These are phyloP conservation scores for Spirogloea muscicola DNA, from an alignment of 139 green algal genomes.

Conservation along the genomic window DNA sequence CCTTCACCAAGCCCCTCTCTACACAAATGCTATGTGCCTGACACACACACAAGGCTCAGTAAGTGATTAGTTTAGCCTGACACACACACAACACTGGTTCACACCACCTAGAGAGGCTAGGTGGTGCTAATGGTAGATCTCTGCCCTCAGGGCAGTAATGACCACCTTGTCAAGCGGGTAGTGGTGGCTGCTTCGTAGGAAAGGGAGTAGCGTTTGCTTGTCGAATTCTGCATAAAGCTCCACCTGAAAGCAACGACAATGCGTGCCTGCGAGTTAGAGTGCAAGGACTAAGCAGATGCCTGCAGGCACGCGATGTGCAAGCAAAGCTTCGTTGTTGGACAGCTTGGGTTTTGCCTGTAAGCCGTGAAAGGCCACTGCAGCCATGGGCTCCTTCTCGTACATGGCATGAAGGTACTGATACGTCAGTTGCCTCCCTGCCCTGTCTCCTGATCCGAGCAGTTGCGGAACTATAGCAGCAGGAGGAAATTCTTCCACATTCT, in stretches of 20 bases:
- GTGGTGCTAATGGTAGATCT: too few species aligned
- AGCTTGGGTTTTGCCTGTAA: conserved; percentile 21
- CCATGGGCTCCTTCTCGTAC: conserved; percentile 14
- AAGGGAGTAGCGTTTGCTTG: conserved; percentile 66
- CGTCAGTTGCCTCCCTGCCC: background rate
- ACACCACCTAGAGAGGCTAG: too few species aligned
- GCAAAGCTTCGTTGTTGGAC: too few species aligned
- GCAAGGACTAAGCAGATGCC: too few species aligned
- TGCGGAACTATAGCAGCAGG: background rate
- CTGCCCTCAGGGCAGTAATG: too few species aligned
- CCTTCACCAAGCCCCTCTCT: conserved; percentile 59
- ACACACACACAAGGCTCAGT: too few species aligned
- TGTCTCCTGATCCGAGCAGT: background rate
- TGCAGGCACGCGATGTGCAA: too few species aligned
- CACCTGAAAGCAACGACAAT: too few species aligned
- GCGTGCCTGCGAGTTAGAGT: too few species aligned
- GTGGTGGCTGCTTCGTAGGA: conserved; percentile 69
- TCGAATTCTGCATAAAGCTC: conserved; percentile 81
- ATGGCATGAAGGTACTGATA: conserved; percentile 4
- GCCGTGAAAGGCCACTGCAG: conserved; percentile 12
- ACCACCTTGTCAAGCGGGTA: conserved; percentile 76
- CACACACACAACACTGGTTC: too few species aligned
- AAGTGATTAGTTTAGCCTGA: too few species aligned
- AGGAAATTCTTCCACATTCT: background rate
- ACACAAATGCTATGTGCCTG: background rate